Evolutionary conservation across 2,329 filamentous ascomycete genomes (phyloP), one percentile per base, ranked within the genome.

Genomic region (Colletotrichum sp.): DNA sequence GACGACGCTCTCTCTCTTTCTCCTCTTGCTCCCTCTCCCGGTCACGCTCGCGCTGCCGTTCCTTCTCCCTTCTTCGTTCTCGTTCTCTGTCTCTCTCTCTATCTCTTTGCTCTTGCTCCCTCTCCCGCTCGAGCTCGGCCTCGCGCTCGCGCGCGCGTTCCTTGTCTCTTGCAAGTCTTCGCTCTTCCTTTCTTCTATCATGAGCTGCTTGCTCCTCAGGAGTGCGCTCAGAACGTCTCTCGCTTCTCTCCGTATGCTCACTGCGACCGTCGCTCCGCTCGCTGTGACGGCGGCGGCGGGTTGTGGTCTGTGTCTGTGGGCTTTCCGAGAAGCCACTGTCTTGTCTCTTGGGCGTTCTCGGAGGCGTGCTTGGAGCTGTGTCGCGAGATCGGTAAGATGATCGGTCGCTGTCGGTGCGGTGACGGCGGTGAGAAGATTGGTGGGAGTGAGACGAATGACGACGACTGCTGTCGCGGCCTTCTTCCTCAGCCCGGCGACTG

Each of bases 191-290:
- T 75, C 87, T 86, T 77, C 81, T 87, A 3, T 91, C 89, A 70
- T 90, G 87, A 3, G 86, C 87, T 19, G 85, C 87, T 75, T 89
- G 88, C 78, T 90, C 88, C 77, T 90, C 88, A 3, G 85, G 82
- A 4, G 87, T 89, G 72, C 88, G 86, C 57, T 85, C 75, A 25
- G 69, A 62, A 49, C 73, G 77, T 22, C 70, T 64, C 55, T 72
- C 68, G 39, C 75, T 77, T 34, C 67, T 76, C 39, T 68, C 73
- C 11, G 73, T 69, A 6, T 59, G 63, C 8, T 68, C 77, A 22
- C 62, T 71, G n/a, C 36, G 32, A 49, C 39, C 39, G 22, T 76
- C 72, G 44, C 65, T 75, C 13, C 69, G 36, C 9, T 72, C 69
- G 57, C 73, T 77, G 49, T 69, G 72, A 29, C 69, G 72, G 5